Percentiles rank a stretch among this genome's conserved stretches.
These are phyloP conservation scores for Pittosporum tobira DNA, from an alignment of 129 eudicot genomes.

Conservation along the genomic window DNA sequence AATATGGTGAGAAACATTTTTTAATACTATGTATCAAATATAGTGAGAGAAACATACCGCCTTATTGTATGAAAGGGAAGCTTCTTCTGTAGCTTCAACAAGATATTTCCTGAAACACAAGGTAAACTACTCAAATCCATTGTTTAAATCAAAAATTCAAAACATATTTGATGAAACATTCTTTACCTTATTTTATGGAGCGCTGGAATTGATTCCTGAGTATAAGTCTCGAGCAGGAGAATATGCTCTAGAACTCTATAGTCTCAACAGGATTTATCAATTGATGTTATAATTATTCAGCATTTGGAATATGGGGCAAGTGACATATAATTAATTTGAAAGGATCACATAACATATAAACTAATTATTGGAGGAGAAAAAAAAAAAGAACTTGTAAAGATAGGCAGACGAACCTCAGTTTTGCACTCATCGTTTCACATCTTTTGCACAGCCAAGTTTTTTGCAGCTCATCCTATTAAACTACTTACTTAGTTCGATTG, in stretches of 20 bases:
- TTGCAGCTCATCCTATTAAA: conserved; percentile 75
- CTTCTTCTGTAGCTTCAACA: conserved; percentile 94
- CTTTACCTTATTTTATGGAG: conserved; percentile 82
- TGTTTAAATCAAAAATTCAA: background rate
- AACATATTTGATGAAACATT: background rate
- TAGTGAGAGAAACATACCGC: conserved; percentile 42
- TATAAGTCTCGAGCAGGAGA: conserved; percentile 87
- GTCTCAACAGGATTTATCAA: background rate
- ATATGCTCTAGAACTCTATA: conserved; percentile 89
- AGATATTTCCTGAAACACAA: conserved; percentile 57
- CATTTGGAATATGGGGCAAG: background rate
- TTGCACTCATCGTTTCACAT: conserved; percentile 97
- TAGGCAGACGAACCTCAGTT: conserved; percentile 56
- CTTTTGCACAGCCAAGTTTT: conserved; percentile 95
- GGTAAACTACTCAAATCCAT: background rate
- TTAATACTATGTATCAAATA: too few species aligned
- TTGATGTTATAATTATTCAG: background rate
- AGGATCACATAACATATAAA: too few species aligned
- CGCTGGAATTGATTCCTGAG: conserved; percentile 86
- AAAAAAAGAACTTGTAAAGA: conserved; percentile 4
- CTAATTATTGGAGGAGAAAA: too few species aligned
- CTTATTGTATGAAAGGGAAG: conserved; percentile 91
- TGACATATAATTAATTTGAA: background rate
- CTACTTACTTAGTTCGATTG: conserved; percentile 4
- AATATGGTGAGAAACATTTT: background rate